Evolutionary conservation across 805 yeast species (phyloP), one percentile per base, ranked within the genome.

Genomic region (Barnettozyma wickerhamii): DNA sequence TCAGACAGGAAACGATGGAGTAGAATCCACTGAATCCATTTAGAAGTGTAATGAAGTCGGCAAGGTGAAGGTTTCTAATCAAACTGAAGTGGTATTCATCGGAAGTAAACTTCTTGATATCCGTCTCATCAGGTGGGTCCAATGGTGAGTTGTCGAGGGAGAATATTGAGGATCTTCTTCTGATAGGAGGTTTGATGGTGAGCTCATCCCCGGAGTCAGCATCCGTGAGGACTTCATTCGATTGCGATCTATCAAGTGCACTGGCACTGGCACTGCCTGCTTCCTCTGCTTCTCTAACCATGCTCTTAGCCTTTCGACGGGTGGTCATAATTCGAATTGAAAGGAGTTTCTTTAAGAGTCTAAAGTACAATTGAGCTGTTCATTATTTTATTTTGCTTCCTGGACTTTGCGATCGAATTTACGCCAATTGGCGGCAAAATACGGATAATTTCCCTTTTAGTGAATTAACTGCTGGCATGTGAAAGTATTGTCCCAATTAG

Each of bases 1-100:
- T 74, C 47, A 88, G 66, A 63, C 96, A 86, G 33, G 95, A 83
- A 31, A 93, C 73, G 49, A 91, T 83, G 24, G 96, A 82, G 59
- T 88, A 87, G 60, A 93, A 90, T 0, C 98, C 99, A 36, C 90
- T 81, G 59, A 87, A 88, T 19, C 97, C 96, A 63, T 93, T 93
- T 61, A 93, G 70, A 69, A 90, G 75, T 4, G 99, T 93, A 62
- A 93, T 93, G 67, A 82, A 88, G 63, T 93, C 99, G 6, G 99
- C 99, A 79, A 91, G 71, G 62, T 93, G 98, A 49, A 93, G 74
- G 55, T 84, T 83, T 58, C 95, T 71, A 42, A 93, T 67, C 76
- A 93, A 77, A 42, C 90, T 81, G 49, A 91, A 82, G 60, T 91
- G 97, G 57, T 95, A 74, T 35, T 74, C 74, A 63, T 91, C 98